A percentile compares a stretch with the other conserved stretches of the same genome.
These are phyloP conservation scores for Barnettozyma californica DNA, from an alignment of 805 yeast species.

Conservation along the genomic window DNA sequence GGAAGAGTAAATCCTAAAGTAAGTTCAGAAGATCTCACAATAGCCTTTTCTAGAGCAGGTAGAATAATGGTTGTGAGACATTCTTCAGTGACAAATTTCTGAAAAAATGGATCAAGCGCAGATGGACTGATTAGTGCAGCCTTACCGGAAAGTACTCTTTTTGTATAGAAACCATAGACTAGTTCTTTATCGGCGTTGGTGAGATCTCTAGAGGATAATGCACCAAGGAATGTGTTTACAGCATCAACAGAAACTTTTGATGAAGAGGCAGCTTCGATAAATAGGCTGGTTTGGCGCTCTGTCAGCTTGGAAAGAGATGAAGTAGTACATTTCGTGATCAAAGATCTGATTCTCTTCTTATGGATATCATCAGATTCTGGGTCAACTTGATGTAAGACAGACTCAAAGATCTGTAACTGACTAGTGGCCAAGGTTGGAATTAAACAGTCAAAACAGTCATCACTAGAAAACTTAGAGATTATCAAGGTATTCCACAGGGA, in stretches of 20 bases:
- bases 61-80: conserved; percentile 36
- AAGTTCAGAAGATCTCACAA: conserved; percentile 72
- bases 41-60: conserved; percentile 67
- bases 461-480: conserved; percentile 27
- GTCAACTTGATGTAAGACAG: conserved; percentile 14
- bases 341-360: conserved; percentile 33
- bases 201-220: conserved; percentile 26
- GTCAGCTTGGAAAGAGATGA: conserved; percentile 23
- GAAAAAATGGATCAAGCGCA: conserved; percentile 41
- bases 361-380: conserved; percentile 32
- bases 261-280: conserved; percentile 12
- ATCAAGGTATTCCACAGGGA: conserved; percentile 48
- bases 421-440: conserved; percentile 30
- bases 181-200: conserved; percentile 21
- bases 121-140: conserved; percentile 32
- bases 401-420: conserved; percentile 27
- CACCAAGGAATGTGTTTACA: conserved; percentile 31
- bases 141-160: conserved; percentile 43
- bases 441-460: conserved; percentile 24
- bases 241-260: conserved; percentile 31
- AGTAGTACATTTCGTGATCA: conserved; percentile 29
- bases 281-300: conserved; percentile 11
- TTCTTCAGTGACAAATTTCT: conserved; percentile 35
- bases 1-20: conserved; percentile 55
- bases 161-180: conserved; percentile 28